Percentiles rank a stretch among this genome's conserved stretches.
These are phyloP conservation scores for Neofusicoccum kwambonambiense DNA, from an alignment of 2,329 filamentous ascomycete species.

Conservation along the genomic window DNA sequence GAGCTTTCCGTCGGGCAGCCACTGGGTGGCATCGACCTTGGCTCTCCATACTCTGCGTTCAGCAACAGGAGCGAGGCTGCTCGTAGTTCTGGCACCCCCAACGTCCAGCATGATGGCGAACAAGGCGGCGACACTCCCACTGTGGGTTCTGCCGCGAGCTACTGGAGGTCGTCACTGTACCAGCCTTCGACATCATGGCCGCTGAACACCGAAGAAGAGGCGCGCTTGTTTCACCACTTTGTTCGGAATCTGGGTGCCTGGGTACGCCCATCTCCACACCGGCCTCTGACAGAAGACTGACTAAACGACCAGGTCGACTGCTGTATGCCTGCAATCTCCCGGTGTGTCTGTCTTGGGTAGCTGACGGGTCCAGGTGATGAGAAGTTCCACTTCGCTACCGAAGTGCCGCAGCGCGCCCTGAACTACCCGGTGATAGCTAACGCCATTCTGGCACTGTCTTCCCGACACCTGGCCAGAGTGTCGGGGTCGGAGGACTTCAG, in stretches of 20 bases:
- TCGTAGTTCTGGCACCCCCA: neutral
- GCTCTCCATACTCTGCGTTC: neutral
- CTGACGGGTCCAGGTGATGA: conserved; percentile 3
- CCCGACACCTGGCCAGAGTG: conserved; percentile 45
- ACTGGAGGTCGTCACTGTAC: conserved; percentile 4
- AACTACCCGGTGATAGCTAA: conserved; percentile 49
- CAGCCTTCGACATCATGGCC: conserved; percentile 3
- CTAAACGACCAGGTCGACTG: neutral
- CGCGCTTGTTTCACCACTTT: conserved; percentile 9
- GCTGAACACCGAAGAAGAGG: neutral
- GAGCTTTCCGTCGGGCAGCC: neutral
- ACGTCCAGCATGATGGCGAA: neutral
- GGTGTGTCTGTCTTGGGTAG: no score
- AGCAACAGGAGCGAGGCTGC: neutral
- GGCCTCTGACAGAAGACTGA: neutral
- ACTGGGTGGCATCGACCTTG: neutral
- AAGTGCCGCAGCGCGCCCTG: conserved; percentile 48
- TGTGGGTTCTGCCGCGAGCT: neutral
- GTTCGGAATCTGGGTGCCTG: neutral
- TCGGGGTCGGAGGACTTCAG: conserved; percentile 40
- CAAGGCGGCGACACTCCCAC: neutral
- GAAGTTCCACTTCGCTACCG: conserved; percentile 40
- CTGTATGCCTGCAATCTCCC: neutral
- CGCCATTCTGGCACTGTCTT: conserved; percentile 48
- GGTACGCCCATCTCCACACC: neutral